Base-by-base conservation (phyloP, 2,329 filamentous ascomycete genomes). In the Alternaria arbusti region DNA sequence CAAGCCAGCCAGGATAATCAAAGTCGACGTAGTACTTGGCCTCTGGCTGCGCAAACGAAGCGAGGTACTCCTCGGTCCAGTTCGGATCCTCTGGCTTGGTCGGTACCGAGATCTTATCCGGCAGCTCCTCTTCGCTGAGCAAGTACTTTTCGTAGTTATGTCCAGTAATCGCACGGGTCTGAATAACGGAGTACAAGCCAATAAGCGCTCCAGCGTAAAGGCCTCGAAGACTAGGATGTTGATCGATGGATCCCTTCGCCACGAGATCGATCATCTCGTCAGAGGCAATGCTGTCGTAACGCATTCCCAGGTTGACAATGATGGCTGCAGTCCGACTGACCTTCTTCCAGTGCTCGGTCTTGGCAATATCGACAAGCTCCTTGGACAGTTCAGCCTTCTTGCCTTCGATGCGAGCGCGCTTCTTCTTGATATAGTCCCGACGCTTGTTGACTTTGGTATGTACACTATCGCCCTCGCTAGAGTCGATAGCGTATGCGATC, bases 1-100 rank as follows among this genome's bases (percentile, higher is more conserved):
- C 94, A 17, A 99, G 86, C 96, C 96, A 99, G 30, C 96, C 96
- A 5, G 95, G 93, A 76, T 96, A 92, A 76, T 98, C 95, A 58
- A 89, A 88, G 76, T 99, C 96, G 49, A 98, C 89, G 77, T 94
- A 96, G 78, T 96, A 97, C 67, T 97, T 90, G 0, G 93, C 90
- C 30, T 89, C 90, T 6, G 91, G 89, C 51, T 91, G 86, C 10
- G 90, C 89, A 78, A 99, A 99, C 22, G 88, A 86, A 2, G 89
- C 86, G 1, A 99, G 84, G 74, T 93, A 97, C 23, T 90, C 87
- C 58, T 90, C 80, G 0, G 96, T 99, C 86, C 93, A 97, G 9
- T 87, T 84, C 0, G 89, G 86, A 70, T 97, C 91, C 36, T 93
- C 88, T 30, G 74, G 70, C 51, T 89, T 86, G 0, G 96, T 94